These are phyloP conservation scores for Hymenoscyphus repandus DNA, from an alignment of 2,329 filamentous ascomycete genomes.

Conservation along the genomic window DNA sequence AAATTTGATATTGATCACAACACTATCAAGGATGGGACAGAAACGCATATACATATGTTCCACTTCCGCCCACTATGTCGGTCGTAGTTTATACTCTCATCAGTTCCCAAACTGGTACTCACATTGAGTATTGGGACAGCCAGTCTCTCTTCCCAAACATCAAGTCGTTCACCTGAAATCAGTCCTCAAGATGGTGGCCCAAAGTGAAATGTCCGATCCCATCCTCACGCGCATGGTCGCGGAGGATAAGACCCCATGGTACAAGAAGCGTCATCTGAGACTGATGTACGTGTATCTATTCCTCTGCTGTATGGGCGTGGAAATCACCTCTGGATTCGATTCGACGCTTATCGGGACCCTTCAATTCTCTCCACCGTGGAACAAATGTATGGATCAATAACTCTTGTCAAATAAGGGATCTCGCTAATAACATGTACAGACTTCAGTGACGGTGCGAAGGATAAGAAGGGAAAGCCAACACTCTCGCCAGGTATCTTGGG, in stretches of 20 bases:
- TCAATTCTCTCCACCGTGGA: conserved; percentile 33
- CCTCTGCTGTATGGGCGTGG: conserved; percentile 47
- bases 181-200: neutral
- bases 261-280: conserved; percentile 34
- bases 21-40: neutral
- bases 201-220: conserved; percentile 30
- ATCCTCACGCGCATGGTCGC: conserved; percentile 35
- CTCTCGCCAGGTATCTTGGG: conserved; percentile 33
- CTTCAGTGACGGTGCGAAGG: conserved; percentile 2
- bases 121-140: neutral
- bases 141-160: neutral
- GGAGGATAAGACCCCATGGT: conserved; percentile 36
- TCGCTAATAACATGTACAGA: conserved; percentile 4
- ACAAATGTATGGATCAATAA: conserved; percentile 22
- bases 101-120: too few species aligned
- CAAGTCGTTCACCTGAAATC: neutral
- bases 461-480: conserved; percentile 6
- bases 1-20: neutral
- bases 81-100: too few species aligned
- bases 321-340: conserved; percentile 50
- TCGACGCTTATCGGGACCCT: conserved; percentile 43
- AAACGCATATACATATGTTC: neutral
- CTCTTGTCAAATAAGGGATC: neutral
- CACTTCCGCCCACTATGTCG: too few species aligned
- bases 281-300: conserved; percentile 38